Conservation (phyloP, 495 filamentous ascomycete genomes). For the Penicillium taxi region DNA sequence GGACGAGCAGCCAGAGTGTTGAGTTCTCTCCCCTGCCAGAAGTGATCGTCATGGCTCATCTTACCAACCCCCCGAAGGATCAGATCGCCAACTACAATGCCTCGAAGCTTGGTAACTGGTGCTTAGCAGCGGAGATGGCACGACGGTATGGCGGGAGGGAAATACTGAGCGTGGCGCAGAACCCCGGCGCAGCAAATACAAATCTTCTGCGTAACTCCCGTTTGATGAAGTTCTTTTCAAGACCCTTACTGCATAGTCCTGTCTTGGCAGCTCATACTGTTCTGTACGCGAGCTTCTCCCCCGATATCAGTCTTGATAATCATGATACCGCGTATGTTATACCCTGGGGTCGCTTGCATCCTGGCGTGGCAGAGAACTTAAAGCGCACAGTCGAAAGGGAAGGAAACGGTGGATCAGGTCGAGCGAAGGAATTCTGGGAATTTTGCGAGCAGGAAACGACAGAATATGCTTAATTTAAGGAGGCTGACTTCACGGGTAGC, state of each 20-base stretch:
- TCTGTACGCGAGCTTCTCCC: conserved; percentile 34
- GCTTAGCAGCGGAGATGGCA: conserved; percentile 15
- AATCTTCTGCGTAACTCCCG: conserved; percentile 5
- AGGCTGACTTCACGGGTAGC: too few species aligned
- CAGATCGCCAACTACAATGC: conserved; percentile 16
- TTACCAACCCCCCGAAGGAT: not conserved
- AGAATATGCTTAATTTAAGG: too few species aligned
- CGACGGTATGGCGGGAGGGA: conserved; percentile 3
- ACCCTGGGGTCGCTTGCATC: conserved; percentile 33
- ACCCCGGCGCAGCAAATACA: conserved; percentile 7
- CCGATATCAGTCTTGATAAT: conserved; percentile 22
- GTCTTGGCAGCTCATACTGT: conserved; percentile 32
- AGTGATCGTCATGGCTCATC: conserved; percentile 3
- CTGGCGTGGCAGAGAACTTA: not conserved
- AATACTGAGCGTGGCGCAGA: conserved; percentile 22
- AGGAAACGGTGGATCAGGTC: not conserved
- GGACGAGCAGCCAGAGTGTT: conserved; percentile 5
- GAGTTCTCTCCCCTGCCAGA: conserved; percentile 4
- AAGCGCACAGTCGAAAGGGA: not conserved
- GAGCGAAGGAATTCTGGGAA: not conserved
- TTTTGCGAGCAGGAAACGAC: not conserved
- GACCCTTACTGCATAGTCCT: conserved; percentile 22
- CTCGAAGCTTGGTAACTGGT: conserved; percentile 24
- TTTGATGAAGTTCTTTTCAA: conserved; percentile 8
- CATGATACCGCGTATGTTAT: conserved; percentile 27